phyloP scores from a whole-genome alignment of 2,329 filamentous ascomycete species.

The Thielaviopsis populi region DNA sequence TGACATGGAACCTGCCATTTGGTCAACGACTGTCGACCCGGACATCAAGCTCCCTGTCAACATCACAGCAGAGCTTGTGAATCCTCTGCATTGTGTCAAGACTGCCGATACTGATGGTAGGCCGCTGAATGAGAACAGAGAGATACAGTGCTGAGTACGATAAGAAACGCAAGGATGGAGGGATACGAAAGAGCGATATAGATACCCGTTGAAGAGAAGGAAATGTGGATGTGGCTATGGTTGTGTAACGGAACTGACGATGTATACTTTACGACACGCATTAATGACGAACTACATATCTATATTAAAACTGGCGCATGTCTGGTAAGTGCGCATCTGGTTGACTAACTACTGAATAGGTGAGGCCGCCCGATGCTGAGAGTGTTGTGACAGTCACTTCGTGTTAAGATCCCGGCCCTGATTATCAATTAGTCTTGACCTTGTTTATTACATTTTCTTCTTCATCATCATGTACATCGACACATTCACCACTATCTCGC shows the following conservation, averaged over 20 bases:
- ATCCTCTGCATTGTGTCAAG: constrained; percentile 25
- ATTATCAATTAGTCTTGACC: too few relatives aligned
- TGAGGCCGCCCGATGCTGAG: too few relatives aligned
- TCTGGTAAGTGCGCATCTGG: too few relatives aligned
- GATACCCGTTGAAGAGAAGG: not conserved
- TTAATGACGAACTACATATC: not conserved
- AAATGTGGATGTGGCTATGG: not conserved
- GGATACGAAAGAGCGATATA: not conserved
- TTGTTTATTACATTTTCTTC: not conserved
- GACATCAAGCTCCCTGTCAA: constrained; percentile 29
- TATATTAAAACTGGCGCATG: not conserved
- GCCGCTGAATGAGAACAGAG: constrained; percentile 20
- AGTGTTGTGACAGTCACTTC: too few relatives aligned
- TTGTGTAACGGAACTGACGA: not conserved
- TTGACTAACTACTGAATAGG: too few relatives aligned
- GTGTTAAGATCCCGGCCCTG: too few relatives aligned
- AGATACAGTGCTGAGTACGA: constrained; percentile 1
- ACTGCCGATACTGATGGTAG: constrained; percentile 26
- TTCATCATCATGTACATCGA: not conserved
- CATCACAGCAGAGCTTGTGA: constrained; percentile 28
- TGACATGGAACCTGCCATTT: constrained; percentile 57
- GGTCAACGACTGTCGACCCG: constrained; percentile 45
- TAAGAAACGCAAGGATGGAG: not conserved
- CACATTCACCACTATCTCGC: not conserved
- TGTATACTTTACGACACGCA: not conserved